Evolutionary conservation across 495 filamentous ascomycete genomes (phyloP).

Genomic region (Hyaloscypha bicolor): DNA sequence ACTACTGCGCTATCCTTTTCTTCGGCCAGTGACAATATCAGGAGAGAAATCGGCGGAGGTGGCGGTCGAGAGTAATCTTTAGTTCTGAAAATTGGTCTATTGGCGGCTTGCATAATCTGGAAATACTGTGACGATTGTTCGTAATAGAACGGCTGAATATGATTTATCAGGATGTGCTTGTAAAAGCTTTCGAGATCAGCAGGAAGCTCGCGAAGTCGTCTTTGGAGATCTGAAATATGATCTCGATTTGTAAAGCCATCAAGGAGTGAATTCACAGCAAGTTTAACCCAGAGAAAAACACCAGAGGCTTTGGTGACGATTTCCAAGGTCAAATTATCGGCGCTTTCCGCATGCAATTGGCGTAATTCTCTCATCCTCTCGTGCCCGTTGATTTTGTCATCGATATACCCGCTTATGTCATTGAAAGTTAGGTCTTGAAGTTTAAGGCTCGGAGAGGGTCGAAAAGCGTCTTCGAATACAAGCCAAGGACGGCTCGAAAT

Average conservation of each 20-base stretch:
- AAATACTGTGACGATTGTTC: constrained; percentile 10
- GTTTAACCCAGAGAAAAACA: constrained; percentile 18
- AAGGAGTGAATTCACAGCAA: constrained; percentile 11
- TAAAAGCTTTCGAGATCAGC: constrained; percentile 11
- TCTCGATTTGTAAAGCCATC: constrained; percentile 3
- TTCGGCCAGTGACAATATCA: background rate
- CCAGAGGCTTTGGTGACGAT: constrained; percentile 9
- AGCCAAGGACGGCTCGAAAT: constrained; percentile 18
- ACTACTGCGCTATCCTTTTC: background rate
- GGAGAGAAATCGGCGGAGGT: background rate
- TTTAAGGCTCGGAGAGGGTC: background rate
- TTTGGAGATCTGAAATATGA: constrained; percentile 5
- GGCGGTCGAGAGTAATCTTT: no score
- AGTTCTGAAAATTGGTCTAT: background rate
- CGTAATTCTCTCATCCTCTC: background rate
- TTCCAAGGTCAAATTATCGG: background rate
- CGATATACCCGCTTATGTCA: constrained; percentile 11
- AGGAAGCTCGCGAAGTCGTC: background rate
- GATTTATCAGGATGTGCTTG: constrained; percentile 2
- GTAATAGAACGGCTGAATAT: constrained; percentile 4
- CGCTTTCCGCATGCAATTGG: background rate
- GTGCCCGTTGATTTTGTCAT: constrained; percentile 4
- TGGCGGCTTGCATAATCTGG: background rate
- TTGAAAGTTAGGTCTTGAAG: constrained; percentile 12
- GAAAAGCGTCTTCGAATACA: constrained; percentile 31